Conservation (phyloP, 1,139 yeast genomes). For the Yamadazyma spencermartinsiae region DNA sequence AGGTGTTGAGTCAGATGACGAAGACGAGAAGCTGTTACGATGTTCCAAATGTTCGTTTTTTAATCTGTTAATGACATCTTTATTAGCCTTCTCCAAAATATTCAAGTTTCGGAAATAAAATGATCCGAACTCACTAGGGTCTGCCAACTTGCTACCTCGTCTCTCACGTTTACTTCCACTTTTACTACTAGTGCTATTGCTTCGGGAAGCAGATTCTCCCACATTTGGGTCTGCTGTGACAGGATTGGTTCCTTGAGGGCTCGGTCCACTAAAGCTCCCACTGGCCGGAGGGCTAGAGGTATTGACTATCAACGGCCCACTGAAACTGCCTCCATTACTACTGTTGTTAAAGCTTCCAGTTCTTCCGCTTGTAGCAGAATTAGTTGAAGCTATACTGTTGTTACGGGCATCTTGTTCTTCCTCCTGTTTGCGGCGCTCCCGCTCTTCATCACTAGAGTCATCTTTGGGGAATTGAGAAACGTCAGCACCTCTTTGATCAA, state of each 20-base stretch:
- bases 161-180: constrained; percentile 52
- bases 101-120: constrained; percentile 87
- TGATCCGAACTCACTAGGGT: constrained; percentile 84
- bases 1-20: constrained; percentile 46
- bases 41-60: constrained; percentile 78
- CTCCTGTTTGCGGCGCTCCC: constrained; percentile 17
- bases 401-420: constrained; percentile 4
- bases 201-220: neutral
- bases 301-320: constrained; percentile 1
- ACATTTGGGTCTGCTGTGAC: neutral
- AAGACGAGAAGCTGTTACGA: constrained; percentile 42
- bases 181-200: constrained; percentile 7
- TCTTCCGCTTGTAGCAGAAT: constrained; percentile 4
- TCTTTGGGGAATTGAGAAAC: constrained; percentile 62
- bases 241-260: neutral
- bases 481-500: constrained; percentile 87
- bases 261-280: constrained; percentile 2
- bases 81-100: constrained; percentile 90
- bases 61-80: constrained; percentile 84
- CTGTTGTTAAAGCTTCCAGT: constrained; percentile 4
- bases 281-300: constrained; percentile 3
- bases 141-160: constrained; percentile 69
- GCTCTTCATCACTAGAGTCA: constrained; percentile 32
- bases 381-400: constrained; percentile 4
- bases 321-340: constrained; percentile 5